Base-by-base conservation (phyloP, 148 eudicot genomes). In the Persicaria maculosa region DNA sequence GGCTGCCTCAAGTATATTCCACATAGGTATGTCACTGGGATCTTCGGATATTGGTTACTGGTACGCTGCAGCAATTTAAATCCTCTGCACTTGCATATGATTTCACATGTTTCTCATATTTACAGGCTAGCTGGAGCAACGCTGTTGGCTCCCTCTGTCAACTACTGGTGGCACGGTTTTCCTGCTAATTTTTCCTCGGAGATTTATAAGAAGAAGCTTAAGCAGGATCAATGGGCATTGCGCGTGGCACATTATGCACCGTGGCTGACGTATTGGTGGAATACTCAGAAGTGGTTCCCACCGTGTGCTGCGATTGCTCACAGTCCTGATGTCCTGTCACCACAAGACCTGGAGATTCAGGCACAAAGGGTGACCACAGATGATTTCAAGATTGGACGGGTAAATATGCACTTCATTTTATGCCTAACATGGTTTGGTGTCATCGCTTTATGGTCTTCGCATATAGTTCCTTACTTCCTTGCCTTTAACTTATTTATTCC, bases 231-330 rank as follows among this genome's bases (percentile, higher is more conserved):
- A 70, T 84, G 86, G 92, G 79, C 92, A 7, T 36, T 78, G 44
- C 77, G 84, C 7, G 82, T 92, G 67, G 79, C 84, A 22, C 92
- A 90, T 74, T 85, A 88, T 50, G n/a, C 79, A 19, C 97, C 97
- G 7, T 84, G 87, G 95, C 85, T 92, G 44, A 79, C 85, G 71
- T 85, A 86, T 71, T 92, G 97, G 97, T 92, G 93, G 97, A 85
- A 86, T 72, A 85, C 97, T 31, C 95, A 90, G 71, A 86, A 85
- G 61, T 74, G 83, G 77, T 88, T 92, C 78, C 92, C 92, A 11
- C 31, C 50, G 46, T 80, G 72, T 19, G 72, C 81, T 76, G 74
- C 79, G 19, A 72, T 84, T 19, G 79, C 82, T 80, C 81, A 74
- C 0, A 82, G 74, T 57, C 75, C 65, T 65, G 72, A 72, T 48